Conservation (phyloP, 306 rosid species). For the Medicago lupulina region DNA sequence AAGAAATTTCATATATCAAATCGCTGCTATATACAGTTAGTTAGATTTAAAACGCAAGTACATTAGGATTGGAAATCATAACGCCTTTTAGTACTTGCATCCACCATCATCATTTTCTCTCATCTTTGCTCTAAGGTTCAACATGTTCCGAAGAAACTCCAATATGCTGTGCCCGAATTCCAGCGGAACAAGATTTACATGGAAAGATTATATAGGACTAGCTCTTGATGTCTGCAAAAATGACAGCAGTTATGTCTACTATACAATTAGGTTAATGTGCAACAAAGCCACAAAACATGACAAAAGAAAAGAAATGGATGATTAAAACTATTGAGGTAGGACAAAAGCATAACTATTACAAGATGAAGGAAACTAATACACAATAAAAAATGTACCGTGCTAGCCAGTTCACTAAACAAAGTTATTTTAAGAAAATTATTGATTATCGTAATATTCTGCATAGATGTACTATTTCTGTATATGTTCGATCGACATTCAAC, state of each 20-base stretch:
- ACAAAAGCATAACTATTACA: constrained; percentile 5
- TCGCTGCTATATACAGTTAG: constrained; percentile 61
- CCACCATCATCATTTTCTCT: constrained; percentile 41
- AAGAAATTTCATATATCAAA: constrained; percentile 39
- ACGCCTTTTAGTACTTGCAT: constrained; percentile 46
- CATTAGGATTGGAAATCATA: constrained; percentile 45
- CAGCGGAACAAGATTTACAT: constrained; percentile 40
- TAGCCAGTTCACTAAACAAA: constrained; percentile 22
- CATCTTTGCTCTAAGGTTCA: constrained; percentile 30
- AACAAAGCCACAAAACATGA: neutral
- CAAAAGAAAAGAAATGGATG: too few relatives aligned
- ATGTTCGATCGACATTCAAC: constrained; percentile 23
- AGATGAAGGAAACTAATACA: neutral
- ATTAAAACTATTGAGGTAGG: constrained; percentile 16
- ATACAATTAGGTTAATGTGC: constrained; percentile 12
- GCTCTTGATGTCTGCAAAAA: constrained; percentile 71
- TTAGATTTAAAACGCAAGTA: constrained; percentile 45
- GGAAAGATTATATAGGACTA: constrained; percentile 68
- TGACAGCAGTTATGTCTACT: constrained; percentile 36
- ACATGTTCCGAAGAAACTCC: constrained; percentile 46
- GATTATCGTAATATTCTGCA: constrained; percentile 15
- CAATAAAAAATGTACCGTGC: constrained; percentile 5
- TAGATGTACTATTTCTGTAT: neutral
- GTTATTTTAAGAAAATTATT: constrained; percentile 20
- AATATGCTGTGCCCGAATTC: constrained; percentile 37